Base-by-base conservation (phyloP, 2,329 filamentous ascomycete species). In the Trichoderma aggressivum region DNA sequence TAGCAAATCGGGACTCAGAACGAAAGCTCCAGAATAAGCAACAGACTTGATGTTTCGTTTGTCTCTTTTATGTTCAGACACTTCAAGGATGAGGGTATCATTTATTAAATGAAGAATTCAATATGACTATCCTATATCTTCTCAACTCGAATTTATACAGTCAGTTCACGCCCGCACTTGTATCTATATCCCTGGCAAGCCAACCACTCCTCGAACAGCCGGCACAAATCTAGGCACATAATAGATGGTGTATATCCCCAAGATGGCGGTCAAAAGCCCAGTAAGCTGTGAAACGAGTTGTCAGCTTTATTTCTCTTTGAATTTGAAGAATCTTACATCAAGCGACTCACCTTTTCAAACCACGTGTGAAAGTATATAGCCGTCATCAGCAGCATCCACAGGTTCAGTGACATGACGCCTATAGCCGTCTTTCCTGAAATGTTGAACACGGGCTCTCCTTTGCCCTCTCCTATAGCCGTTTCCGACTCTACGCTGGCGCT, bases 361-460 rank as follows among this genome's bases (percentile, higher is more conserved):
- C 95, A 98, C 0, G 96, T 99, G 81, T 99, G 96, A 78, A 99
- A 99, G 86, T 95, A 99, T 50, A 97, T 94, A 3, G 94, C 94
- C 53, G 96, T 99, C 96, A 99, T 99, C 73, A 98, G 86, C 79
- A 99, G 82, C 96, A 99, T 99, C 93, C 96, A 98, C 84, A 91
- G 88, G 78, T 91, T 93, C 78, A 98, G 77, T 0, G 82, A 90
- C 21, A 92, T 87, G 30, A 98, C 89, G 0, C 78, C 86, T 28
- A 86, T 82, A 73, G 90, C 87, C 74, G 91, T 83, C 85, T 88
- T 84, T 75, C 82, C 82, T 10, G 86, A 82, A 64, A 87, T 74
- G 3, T 85, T 83, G 70, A 88, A 79, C 61, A 76, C 75, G 56
- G 76, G 74, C 24, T 74, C 39, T 5, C 75, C 75, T 1, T 72